Evolutionary conservation across 495 filamentous ascomycete genomes (phyloP).

Genomic region (Terfezia boudieri): DNA sequence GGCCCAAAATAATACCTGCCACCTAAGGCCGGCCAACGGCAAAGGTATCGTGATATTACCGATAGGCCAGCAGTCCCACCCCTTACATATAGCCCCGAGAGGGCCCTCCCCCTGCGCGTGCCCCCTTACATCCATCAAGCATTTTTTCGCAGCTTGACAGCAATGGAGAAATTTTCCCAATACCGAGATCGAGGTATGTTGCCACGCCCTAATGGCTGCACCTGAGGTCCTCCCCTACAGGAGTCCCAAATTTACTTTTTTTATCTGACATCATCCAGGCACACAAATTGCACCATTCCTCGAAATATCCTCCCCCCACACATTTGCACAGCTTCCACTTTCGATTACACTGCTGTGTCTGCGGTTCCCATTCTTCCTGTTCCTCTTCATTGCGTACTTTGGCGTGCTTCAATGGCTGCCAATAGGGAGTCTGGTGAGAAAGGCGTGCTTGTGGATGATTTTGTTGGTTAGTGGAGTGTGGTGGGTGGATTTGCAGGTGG

Average conservation of each 20-base stretch:
- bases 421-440: constrained; percentile 54
- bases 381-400: constrained; percentile 48
- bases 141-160: background rate
- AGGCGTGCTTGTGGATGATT: constrained; percentile 66
- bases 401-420: constrained; percentile 65
- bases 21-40: too few species aligned
- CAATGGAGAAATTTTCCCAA: constrained; percentile 95
- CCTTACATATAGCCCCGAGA: too few species aligned
- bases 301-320: constrained; percentile 38
- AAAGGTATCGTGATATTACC: too few species aligned
- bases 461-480: constrained; percentile 74
- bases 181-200: constrained; percentile 72
- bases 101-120: too few species aligned
- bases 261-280: constrained; percentile 29
- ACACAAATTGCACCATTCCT: constrained; percentile 94
- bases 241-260: too few species aligned
- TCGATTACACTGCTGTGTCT: constrained; percentile 43
- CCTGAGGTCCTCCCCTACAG: too few species aligned
- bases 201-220: background rate
- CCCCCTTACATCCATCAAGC: too few species aligned
- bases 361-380: constrained; percentile 57
- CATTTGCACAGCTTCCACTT: background rate
- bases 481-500: constrained; percentile 95
- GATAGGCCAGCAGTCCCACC: too few species aligned
- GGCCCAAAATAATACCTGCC: too few species aligned